These are phyloP conservation scores for Globisporangium barbulae DNA, from an alignment of 352 stramenopile species.

Conservation along the genomic window DNA sequence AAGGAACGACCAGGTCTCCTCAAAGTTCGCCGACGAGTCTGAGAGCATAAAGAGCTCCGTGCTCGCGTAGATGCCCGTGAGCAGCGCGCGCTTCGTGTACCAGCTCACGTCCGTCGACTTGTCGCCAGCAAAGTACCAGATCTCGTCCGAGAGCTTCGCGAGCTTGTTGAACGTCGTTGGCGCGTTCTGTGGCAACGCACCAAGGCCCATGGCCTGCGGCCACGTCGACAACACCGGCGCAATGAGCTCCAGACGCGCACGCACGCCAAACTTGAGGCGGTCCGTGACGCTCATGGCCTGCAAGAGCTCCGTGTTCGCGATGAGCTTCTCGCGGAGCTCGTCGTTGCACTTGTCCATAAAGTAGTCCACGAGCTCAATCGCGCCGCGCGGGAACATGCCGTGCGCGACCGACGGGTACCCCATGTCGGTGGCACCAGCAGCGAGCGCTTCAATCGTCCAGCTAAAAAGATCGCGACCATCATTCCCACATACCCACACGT, in stretches of 20 bases:
- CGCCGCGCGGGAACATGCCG: slow-evolving; percentile 73
- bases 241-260: slow-evolving; percentile 63
- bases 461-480: slow-evolving; percentile 25
- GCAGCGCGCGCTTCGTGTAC: slow-evolving; percentile 83
- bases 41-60: slow-evolving; percentile 87
- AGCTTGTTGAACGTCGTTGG: slow-evolving; percentile 70
- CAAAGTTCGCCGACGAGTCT: slow-evolving; percentile 63
- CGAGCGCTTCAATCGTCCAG: slow-evolving; percentile 75
- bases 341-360: slow-evolving; percentile 80
- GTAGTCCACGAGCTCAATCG: slow-evolving; percentile 79
- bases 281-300: slow-evolving; percentile 73
- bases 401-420: slow-evolving; percentile 80
- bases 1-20: slow-evolving; percentile 83
- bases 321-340: slow-evolving; percentile 57
- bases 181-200: slow-evolving; percentile 71
- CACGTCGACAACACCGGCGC: slow-evolving; percentile 55
- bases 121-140: slow-evolving; percentile 88
- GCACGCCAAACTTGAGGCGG: slow-evolving; percentile 78
- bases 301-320: slow-evolving; percentile 52
- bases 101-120: slow-evolving; percentile 79
- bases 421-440: slow-evolving; percentile 58
- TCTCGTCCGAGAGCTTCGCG: slow-evolving; percentile 69
- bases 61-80: slow-evolving; percentile 76
- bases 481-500: slow-evolving; percentile 10
- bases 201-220: slow-evolving; percentile 79